Evolutionary conservation across 768 basidiomycete genomes (phyloP), one percentile per base, ranked within the genome.

Genomic region (Kwoniella sp.): DNA sequence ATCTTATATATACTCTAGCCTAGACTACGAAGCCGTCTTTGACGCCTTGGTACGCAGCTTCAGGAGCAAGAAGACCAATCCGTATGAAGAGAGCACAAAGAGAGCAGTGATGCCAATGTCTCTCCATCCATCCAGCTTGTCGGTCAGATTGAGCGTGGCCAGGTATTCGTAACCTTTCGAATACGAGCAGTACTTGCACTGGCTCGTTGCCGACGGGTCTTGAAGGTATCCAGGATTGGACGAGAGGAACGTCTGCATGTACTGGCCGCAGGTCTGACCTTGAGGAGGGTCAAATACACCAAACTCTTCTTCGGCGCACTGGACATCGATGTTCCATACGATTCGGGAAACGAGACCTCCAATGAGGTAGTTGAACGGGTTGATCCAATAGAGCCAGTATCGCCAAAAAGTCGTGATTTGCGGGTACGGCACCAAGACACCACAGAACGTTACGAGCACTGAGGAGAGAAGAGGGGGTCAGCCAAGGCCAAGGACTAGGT

Each of bases 281-380:
- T 37, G 15, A 1, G 79, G 79, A 2, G 79, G 73, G 54, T 72
- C 59, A 59, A 79, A 78, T 2, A 60, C 36, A 2, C 71, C 72
- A 33, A 68, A 72, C 53, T 77, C 75, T 12, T 68, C 36, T 22
- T 63, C 57, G 12, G 58, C 53, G 63, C 78, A 80, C 51, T 63
- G 63, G 55, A 80, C 76, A 2, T 67, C 57, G n/a, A 70, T 67
- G 67, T 78, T 72, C 69, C 73, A 72, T n/a, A 78, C 53, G 40
- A 70, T 64, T 33, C 69, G 69, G 44, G 67, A 69, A 22, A 75
- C 51, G 17, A 78, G 66, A 13, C 73, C 78, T 7, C 79, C 77
- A 37, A 77, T 70, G 25, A 77, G 63, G 58, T 73, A 79, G 44
- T 72, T 73, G 70, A 77, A 77, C 1, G 77, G 77, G 63, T 79